Base-by-base conservation (phyloP, 2,329 filamentous ascomycete genomes). In the Scedosporium dehoogii region DNA sequence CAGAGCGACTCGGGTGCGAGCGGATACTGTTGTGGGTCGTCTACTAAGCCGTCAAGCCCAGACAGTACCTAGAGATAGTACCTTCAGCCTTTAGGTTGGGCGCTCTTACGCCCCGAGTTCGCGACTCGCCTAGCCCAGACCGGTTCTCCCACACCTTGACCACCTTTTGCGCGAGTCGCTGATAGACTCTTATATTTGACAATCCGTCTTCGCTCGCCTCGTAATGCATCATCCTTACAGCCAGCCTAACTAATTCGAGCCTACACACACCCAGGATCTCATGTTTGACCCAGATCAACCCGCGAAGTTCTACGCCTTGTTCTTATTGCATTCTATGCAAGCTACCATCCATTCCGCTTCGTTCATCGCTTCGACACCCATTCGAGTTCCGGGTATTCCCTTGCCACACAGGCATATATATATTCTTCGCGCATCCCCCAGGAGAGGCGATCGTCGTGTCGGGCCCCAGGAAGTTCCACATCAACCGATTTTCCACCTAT, bases 21-120 rank as follows among this genome's bases (percentile, higher is more conserved):
- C 44, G 44, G 44, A 14, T 51, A 18, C 23, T 12, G 25, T 60
- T 23, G 23, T 46, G 23, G 16, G 57, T 56, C 48, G 48, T 48
- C 27, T 56, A 61, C 48, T 61, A 55, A 61, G 59, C 59, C 59
- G 29, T 61, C 59, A 61, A n/a, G 6, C n/a, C 27, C 23, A 41
- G 27, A 38, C 55, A 38, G 4, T 10, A 27, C 55, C 55, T 38
- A 27, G 6, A 41, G n/a, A 58, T 41, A 58, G 18, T 38, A 10
- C 14, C 23, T 23, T 48, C 44, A 21, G 5, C 44, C 2, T 48
- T 16, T 25, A 18, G 48, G 48, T 5, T 27, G 23, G 48, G 41
- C 23, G 14, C 16, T 27, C 46, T 33, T 56, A 21, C 46, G 18
- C 48, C 7, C 41, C 6, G n/a, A 21, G 23, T 55, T 33, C 25